Percentiles rank a stretch among this genome's conserved stretches.
These are phyloP conservation scores for Cordyceps tenuipes DNA, from an alignment of 2,329 filamentous ascomycete genomes.

Conservation along the genomic window DNA sequence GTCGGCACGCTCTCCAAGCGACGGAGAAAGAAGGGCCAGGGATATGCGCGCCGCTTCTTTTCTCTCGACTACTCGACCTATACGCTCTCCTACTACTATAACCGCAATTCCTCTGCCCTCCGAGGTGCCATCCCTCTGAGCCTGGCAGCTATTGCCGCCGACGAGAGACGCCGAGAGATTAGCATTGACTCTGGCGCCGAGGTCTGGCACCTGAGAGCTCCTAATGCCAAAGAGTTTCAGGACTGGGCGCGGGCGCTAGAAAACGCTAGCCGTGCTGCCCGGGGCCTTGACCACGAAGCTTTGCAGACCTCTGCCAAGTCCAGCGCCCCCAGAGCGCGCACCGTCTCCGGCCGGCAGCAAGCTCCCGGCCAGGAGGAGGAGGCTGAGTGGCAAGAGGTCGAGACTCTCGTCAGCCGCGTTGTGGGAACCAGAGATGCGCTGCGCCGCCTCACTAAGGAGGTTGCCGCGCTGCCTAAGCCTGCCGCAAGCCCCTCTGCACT, in stretches of 20 bases:
- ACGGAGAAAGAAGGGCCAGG: slow-evolving; percentile 85
- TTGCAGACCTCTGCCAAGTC: slow-evolving; percentile 14
- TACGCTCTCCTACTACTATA: slow-evolving; percentile 93
- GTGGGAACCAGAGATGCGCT: slow-evolving; percentile 84
- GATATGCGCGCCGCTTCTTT: slow-evolving; percentile 88
- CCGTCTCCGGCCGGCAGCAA: slow-evolving; percentile 20
- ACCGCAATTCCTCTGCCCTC: slow-evolving; percentile 83
- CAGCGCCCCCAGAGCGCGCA: slow-evolving; percentile 13
- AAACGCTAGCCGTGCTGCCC: slow-evolving; percentile 61
- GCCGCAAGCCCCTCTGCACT: slow-evolving; percentile 26
- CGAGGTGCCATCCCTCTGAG: slow-evolving; percentile 88
- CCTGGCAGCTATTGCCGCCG: slow-evolving; percentile 81
- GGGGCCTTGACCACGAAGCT: slow-evolving; percentile 38
- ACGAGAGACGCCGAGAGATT: slow-evolving; percentile 82
- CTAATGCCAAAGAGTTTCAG: slow-evolving; percentile 74
- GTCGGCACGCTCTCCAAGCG: slow-evolving; percentile 84
- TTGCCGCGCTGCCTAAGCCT: slow-evolving; percentile 44
- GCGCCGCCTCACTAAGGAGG: slow-evolving; percentile 76
- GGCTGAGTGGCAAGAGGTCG: slow-evolving; percentile 78
- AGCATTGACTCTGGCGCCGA: slow-evolving; percentile 95
- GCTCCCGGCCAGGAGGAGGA: slow-evolving; percentile 50
- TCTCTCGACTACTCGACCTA: slow-evolving; percentile 91
- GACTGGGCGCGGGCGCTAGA: slow-evolving; percentile 84
- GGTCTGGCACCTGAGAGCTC: slow-evolving; percentile 87
- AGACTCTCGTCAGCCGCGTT: slow-evolving; percentile 75